Base-by-base conservation (phyloP, 768 basidiomycete species). In the Mycena albidolilacea region DNA sequence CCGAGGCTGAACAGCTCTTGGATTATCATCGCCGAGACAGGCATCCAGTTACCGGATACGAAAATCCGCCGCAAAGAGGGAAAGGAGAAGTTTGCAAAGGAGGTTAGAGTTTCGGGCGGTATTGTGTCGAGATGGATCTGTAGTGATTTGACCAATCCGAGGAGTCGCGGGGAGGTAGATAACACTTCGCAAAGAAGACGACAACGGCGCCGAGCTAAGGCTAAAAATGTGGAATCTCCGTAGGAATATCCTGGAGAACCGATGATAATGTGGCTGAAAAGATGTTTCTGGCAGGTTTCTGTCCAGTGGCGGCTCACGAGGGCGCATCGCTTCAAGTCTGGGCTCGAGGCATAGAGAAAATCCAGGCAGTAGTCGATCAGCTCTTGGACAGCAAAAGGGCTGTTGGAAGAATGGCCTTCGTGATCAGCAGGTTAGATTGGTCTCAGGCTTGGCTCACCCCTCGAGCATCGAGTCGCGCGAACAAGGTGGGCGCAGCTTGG, bases 281-380 rank as follows among this genome's bases (percentile, higher is more conserved):
- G 61, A 38, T 71, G 67, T 43, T 50, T 39, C 23, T 72, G 71
- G 17, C 67, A 55, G 5, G 61, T 30, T 2, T 41, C 12, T 5
- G 57, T 59, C 71, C 71, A 72, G 35, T 41, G 23, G 4, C 67
- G 71, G 46, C 55, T 50, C 54, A 72, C 71, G 1, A 72, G 62
- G 7, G 71, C 61, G 30, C 71, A 72, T 30, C 55, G 19, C 10
- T 58, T 68, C 62, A 72, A 23, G 39, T 72, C 71, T 48, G 67
- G 55, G n/a, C 35, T 5, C 0, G 71, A 72, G 37, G 43, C 44
- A 39, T 64, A 44, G 21, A 68, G 71, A 35, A 72, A 72, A 44
- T 72, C 67, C 46, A 72, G 57, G 39, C 71, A 72, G 15, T 68
- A 72, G 19, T 72, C 71, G 30, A 69, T 5, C 44, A 72, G 71